A percentile compares a stretch with the other conserved stretches of the same genome.
phyloP scores from a whole-genome alignment of 139 green algal genomes.

The Gonium pectorale region DNA sequence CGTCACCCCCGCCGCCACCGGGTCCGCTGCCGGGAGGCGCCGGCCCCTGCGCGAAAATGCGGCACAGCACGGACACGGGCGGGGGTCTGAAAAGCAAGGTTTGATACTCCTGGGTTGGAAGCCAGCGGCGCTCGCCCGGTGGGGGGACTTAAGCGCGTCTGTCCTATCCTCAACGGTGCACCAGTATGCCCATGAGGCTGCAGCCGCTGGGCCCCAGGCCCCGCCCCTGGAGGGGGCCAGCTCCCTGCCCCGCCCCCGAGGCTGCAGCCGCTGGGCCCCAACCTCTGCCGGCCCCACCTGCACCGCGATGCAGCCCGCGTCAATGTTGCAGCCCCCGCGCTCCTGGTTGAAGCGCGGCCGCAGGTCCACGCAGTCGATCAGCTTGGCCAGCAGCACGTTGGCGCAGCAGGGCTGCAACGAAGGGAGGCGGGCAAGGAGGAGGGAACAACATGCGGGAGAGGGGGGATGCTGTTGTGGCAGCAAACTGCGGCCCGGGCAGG shows the following conservation, averaged over 20 bases:
- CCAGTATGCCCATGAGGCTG: not conserved
- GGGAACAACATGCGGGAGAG: not conserved
- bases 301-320: conserved; percentile 3
- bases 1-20: too few relatives aligned
- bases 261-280: not conserved
- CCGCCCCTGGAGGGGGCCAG: not conserved
- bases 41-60: not conserved
- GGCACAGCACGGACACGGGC: not conserved
- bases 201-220: not conserved
- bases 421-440: not conserved
- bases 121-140: not conserved
- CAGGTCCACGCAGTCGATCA: conserved; percentile 26
- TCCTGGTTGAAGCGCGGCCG: conserved; percentile 27
- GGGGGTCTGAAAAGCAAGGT: not conserved
- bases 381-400: conserved; percentile 31
- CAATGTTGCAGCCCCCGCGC: conserved; percentile 39
- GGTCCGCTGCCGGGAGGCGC: not conserved
- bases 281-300: conserved; percentile 1
- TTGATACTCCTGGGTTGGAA: not conserved
- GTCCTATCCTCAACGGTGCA: not conserved
- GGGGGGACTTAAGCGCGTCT: not conserved
- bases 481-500: not conserved
- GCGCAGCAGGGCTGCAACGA: conserved; percentile 16
- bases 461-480: not conserved
- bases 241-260: not conserved